phyloP scores from a whole-genome alignment of 441 rosid species.

The Gossypium gossypioides region DNA sequence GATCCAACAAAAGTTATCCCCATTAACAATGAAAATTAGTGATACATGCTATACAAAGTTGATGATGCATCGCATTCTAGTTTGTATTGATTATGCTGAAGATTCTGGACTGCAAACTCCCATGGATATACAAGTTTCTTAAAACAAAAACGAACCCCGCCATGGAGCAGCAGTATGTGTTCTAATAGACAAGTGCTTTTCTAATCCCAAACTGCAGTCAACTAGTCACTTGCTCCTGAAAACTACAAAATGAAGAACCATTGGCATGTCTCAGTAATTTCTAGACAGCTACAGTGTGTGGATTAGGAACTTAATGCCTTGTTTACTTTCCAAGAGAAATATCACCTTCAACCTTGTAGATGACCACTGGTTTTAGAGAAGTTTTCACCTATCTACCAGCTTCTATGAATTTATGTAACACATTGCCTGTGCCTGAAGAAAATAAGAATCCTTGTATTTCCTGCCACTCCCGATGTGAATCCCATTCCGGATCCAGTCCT shows the following conservation, averaged over 20 bases:
- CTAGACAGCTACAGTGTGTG: background rate
- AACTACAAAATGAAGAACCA: background rate
- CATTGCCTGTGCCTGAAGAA: constrained; percentile 71
- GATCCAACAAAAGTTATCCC: background rate
- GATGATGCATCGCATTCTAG: background rate
- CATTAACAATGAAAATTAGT: background rate
- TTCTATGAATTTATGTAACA: constrained; percentile 61
- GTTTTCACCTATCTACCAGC: background rate
- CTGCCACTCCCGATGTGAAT: constrained; percentile 54
- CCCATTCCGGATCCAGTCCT: constrained; percentile 80
- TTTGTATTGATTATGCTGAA: background rate
- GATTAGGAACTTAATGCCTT: background rate
- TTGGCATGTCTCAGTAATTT: no score
- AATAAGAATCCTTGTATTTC: constrained; percentile 86
- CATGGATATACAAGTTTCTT: background rate
- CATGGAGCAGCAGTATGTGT: background rate
- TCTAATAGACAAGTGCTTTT: background rate
- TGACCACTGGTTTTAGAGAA: background rate
- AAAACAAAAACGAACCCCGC: background rate
- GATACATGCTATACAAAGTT: background rate
- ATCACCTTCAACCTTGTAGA: constrained; percentile 6
- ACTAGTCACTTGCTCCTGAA: background rate
- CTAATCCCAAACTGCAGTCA: background rate
- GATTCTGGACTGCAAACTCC: background rate
- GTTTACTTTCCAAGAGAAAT: background rate